These are phyloP conservation scores for Eucommia ulmoides DNA, from an alignment of 257 asterid genomes.

Conservation along the genomic window DNA sequence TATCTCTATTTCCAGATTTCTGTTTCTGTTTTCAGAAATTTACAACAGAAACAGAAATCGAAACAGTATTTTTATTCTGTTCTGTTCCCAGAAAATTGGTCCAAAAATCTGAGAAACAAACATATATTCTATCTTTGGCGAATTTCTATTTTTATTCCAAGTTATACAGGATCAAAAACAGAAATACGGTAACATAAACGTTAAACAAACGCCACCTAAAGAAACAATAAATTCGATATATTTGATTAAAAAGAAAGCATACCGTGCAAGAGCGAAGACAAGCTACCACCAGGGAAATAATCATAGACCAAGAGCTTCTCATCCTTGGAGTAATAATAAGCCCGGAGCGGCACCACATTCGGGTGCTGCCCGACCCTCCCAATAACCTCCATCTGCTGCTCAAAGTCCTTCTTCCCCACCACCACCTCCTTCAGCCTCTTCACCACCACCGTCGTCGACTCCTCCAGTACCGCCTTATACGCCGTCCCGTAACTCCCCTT, in stretches of 20 bases:
- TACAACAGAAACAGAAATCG: too few species aligned
- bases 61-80: too few species aligned
- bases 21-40: too few species aligned
- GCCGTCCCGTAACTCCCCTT: constrained; percentile 95
- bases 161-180: too few species aligned
- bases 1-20: too few species aligned
- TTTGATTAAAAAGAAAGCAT: constrained; percentile 14
- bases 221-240: too few species aligned
- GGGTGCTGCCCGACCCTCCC: constrained; percentile 83
- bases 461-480: constrained; percentile 87
- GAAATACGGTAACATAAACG: too few species aligned
- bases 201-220: too few species aligned
- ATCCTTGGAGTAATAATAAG: constrained; percentile 94
- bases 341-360: constrained; percentile 64
- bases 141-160: too few species aligned
- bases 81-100: too few species aligned
- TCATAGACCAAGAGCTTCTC: constrained; percentile 87
- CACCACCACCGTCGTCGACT: constrained; percentile 84
- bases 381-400: constrained; percentile 80
- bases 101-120: too few species aligned
- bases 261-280: constrained; percentile 76
- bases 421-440: constrained; percentile 81
- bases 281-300: constrained; percentile 64
- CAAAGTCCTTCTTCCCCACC: constrained; percentile 91
- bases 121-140: too few species aligned